A percentile compares a stretch with the other conserved stretches of the same genome.
Conservation (phyloP, 2,329 filamentous ascomycete genomes). For the Penicillium sp. region DNA sequence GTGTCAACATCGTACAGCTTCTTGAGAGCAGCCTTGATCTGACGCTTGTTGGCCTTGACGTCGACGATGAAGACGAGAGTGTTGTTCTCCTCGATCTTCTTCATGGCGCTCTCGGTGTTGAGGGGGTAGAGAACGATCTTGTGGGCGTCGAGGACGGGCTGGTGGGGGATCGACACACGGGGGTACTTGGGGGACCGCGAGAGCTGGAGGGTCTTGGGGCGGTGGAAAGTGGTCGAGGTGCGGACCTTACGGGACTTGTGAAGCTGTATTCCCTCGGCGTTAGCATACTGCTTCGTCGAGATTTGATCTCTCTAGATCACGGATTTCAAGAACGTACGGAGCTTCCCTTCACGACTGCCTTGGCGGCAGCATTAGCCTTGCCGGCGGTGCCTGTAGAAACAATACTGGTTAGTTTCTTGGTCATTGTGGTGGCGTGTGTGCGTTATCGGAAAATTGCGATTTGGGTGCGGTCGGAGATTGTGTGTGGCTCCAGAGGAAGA, state of each 20-base stretch:
- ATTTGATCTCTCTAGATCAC: not conserved
- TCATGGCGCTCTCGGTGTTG: conserved; percentile 99
- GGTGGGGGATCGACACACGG: conserved; percentile 88
- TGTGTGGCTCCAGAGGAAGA: not conserved
- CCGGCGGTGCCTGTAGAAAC: conserved; percentile 45
- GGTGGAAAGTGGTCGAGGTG: conserved; percentile 92
- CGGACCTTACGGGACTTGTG: conserved; percentile 94
- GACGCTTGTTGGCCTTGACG: conserved; percentile 98
- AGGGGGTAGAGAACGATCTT: conserved; percentile 97
- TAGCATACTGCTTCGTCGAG: not conserved
- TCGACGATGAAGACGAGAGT: conserved; percentile 98
- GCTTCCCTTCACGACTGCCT: conserved; percentile 94
- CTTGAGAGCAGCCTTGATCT: conserved; percentile 98
- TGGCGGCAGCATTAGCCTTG: conserved; percentile 89
- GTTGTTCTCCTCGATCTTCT: conserved; percentile 99
- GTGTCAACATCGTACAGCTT: conserved; percentile 98
- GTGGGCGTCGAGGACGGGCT: conserved; percentile 91
- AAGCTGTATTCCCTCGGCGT: conserved; percentile 49
- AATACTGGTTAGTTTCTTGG: conserved; percentile 27
- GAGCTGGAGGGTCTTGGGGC: conserved; percentile 92
- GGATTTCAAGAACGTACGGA: conserved; percentile 69
- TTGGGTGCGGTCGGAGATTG: conserved; percentile 3
- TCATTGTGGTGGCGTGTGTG: not conserved
- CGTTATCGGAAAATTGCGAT: conserved; percentile 15
- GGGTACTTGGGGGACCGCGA: conserved; percentile 93